Conservation (phyloP, 1,139 yeast genomes). For the Saccharomyces hybrid region DNA sequence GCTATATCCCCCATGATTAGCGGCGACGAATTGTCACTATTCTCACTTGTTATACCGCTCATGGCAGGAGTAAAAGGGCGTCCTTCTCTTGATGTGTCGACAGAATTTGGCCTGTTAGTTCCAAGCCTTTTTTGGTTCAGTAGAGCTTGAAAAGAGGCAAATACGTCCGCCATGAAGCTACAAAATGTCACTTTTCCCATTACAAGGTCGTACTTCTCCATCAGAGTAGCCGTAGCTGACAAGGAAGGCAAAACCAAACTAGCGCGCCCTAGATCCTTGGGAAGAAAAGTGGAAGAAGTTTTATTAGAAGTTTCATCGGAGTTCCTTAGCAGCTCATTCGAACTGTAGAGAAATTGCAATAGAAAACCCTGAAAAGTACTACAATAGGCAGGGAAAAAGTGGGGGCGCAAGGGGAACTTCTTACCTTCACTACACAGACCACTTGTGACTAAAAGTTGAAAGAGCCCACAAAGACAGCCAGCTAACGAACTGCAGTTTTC, state of each 20-base stretch:
- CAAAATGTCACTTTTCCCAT: background rate
- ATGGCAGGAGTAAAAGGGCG: background rate
- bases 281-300: background rate
- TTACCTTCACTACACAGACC: background rate
- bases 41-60: background rate
- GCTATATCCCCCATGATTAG: constrained; percentile 6
- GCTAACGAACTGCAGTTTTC: constrained; percentile 7
- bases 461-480: constrained; percentile 4
- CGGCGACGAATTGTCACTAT: constrained; percentile 1
- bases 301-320: background rate
- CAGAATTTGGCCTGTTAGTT: background rate
- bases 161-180: background rate
- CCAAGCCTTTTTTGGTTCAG: background rate
- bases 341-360: background rate
- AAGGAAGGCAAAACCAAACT: background rate
- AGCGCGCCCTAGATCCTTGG: background rate
- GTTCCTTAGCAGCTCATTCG: background rate
- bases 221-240: background rate
- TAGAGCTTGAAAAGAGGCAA: background rate
- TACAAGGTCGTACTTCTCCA: background rate
- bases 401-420: background rate
- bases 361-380: background rate
- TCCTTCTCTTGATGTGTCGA: background rate
- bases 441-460: constrained; percentile 1
- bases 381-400: background rate